These are phyloP conservation scores for Hamigera avellanea DNA, from an alignment of 495 filamentous ascomycete genomes.

Conservation along the genomic window DNA sequence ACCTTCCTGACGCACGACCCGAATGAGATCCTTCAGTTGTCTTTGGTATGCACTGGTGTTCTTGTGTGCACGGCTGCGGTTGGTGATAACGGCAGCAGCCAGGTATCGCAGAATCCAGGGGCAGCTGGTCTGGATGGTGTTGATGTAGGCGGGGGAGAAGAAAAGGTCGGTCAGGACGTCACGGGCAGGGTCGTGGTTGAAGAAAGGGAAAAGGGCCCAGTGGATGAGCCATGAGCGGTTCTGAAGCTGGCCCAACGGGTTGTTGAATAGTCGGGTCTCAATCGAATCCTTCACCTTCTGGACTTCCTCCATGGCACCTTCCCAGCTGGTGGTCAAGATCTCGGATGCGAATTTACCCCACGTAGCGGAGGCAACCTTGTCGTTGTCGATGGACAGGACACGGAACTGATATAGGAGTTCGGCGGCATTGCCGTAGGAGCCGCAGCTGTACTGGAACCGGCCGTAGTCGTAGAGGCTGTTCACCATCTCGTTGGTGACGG, in stretches of 20 bases:
- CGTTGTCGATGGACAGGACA: slow-evolving; percentile 92
- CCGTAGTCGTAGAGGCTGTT: slow-evolving; percentile 89
- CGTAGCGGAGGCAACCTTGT: slow-evolving; percentile 86
- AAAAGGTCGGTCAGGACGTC: slow-evolving; percentile 88
- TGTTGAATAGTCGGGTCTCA: slow-evolving; percentile 86
- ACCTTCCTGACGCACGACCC: slow-evolving; percentile 87
- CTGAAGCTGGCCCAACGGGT: slow-evolving; percentile 84
- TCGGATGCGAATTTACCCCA: slow-evolving; percentile 95
- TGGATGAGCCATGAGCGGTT: slow-evolving; percentile 96
- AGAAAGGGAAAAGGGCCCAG: slow-evolving; percentile 98
- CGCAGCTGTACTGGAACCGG: slow-evolving; percentile 92
- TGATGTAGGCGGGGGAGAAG: slow-evolving; percentile 94
- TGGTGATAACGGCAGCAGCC: slow-evolving; percentile 89
- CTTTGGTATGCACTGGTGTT: slow-evolving; percentile 79
- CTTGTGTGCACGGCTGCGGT: slow-evolving; percentile 73
- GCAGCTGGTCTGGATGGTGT: slow-evolving; percentile 96
- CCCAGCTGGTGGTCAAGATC: slow-evolving; percentile 89
- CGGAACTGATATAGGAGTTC: slow-evolving; percentile 93
- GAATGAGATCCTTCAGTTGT: slow-evolving; percentile 92
- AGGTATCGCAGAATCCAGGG: slow-evolving; percentile 96
- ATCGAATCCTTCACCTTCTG: slow-evolving; percentile 87
- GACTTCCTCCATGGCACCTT: slow-evolving; percentile 89
- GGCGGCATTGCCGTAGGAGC: slow-evolving; percentile 76
- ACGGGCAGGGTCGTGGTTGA: slow-evolving; percentile 88
- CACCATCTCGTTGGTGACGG: slow-evolving; percentile 88